Evolutionary conservation across 2,329 filamentous ascomycete genomes (phyloP), one percentile per base, ranked within the genome.

Genomic region (Aspergillus glaucus): DNA sequence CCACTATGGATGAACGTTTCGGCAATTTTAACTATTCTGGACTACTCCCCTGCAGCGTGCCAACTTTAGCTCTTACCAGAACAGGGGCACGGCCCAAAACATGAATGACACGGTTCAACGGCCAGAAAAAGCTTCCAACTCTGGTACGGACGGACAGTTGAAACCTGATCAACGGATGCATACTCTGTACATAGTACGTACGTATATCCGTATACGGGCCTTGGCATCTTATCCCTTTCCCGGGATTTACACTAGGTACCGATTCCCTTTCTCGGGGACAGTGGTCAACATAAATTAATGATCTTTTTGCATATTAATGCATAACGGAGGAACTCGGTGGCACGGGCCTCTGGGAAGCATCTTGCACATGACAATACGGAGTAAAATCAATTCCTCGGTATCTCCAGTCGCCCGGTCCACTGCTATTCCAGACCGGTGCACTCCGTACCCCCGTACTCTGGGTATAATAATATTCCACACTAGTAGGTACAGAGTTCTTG

Each of bases 11-110:
- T 43, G 48, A 52, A 53, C 49, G 44, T 51, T 48, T 59, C 52
- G 54, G 55, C 47, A 56, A 52, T 52, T 52, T 39, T 51, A 28
- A 26, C 41, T 51, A 44, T 53, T 51, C 19, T 37, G 32, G 46
- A 39, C 24, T 48, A 44, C 39, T 4, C 14, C 46, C 19, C 30
- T 51, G 43, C 47, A 50, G 37, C 47, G 46, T 41, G 34, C 40
- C 48, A 32, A 57, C 58, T 58, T 62, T 55, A 61, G 52, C 59
- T 53, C 54, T 58, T 52, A 58, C 59, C 56, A 53, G 39, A 34
- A 24, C 21, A 46, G 12, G 46, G 34, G 43, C 41, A 37, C 45
- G 49, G 42, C 43, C 43, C 30, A 15, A 15, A 46, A 39, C 42
- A 19, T 22, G 37, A 40, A 10, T 40, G 17, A 40, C 37, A 40